These are phyloP conservation scores for Jaltomata sinuosa DNA, from an alignment of 257 asterid species.

Conservation along the genomic window DNA sequence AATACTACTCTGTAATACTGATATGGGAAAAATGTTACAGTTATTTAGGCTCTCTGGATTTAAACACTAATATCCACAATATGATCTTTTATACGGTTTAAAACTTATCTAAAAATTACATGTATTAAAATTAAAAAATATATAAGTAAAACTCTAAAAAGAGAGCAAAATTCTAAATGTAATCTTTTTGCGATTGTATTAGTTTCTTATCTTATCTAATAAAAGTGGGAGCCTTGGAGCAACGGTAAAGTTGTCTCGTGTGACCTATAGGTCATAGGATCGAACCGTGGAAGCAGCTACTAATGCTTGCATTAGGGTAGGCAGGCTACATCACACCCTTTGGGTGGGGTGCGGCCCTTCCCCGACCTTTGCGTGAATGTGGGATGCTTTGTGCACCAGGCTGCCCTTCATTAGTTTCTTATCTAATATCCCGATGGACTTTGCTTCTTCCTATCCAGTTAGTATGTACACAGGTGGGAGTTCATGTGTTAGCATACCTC, in stretches of 20 bases:
- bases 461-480: neutral
- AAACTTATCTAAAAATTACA: neutral
- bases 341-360: neutral
- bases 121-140: neutral
- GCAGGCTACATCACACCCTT: neutral
- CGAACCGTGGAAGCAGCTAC: neutral
- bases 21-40: neutral
- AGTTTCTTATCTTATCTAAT: neutral
- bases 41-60: neutral
- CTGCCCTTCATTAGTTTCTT: neutral
- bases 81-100: neutral
- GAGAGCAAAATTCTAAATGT: neutral
- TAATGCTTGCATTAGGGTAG: neutral
- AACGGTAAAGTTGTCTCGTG: neutral
- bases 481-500: neutral
- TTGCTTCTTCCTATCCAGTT: neutral
- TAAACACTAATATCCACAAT: neutral
- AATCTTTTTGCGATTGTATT: neutral
- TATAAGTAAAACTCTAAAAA: neutral
- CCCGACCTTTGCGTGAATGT: neutral
- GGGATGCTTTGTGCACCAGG: neutral
- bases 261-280: neutral
- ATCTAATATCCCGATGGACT: neutral
- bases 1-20: neutral
- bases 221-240: neutral